Evolutionary conservation across 1,284 basidiomycete species (phyloP), one percentile per base, ranked within the genome.

Genomic region (Leccinum subspadiceum): DNA sequence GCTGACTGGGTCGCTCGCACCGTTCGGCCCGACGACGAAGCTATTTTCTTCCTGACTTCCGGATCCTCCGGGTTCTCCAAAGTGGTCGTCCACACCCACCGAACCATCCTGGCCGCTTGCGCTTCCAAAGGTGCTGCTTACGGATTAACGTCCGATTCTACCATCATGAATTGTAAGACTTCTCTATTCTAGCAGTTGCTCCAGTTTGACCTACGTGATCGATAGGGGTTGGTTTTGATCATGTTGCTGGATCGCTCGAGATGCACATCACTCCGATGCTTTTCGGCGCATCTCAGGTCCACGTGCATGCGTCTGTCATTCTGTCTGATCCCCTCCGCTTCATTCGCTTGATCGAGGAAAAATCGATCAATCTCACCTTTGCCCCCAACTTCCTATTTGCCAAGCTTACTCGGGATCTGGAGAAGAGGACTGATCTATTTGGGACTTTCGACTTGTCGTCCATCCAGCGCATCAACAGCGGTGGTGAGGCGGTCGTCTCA

Each of bases 351-450:
- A 71, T 70, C 15, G 69, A 73, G 6, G 58, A 57, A 7, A 66
- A 66, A 46, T 68, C 62, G 3, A 68, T 71, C 39, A 56, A 56
- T 8, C 15, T 70, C 17, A 58, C 76, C 0, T 79, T 79, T 60
- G 76, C 75, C n/a, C 78, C 78, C n/a, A 79, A 79, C 68, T 79
- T 79, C 67, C 68, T 79, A 20, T 65, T 79, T 5, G 71, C 77
- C 1, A 76, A 75, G 35, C 67, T 79, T 15, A 65, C 71, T 26
- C 70, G 71, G 15, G 76, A 77, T 46, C 59, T 71, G 29, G 60
- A 64, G 12, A 62, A 58, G 49, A 60, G 60, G 13, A 60, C 62
- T 0, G 68, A 63, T 37, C 61, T 69, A 3, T 70, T 62, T 6
- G 67, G 67, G 1, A 17, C 58, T 2, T 64, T 76, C 17, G 70